Conservation (phyloP, 768 basidiomycete species). For the Aureoboletus auriporus region DNA sequence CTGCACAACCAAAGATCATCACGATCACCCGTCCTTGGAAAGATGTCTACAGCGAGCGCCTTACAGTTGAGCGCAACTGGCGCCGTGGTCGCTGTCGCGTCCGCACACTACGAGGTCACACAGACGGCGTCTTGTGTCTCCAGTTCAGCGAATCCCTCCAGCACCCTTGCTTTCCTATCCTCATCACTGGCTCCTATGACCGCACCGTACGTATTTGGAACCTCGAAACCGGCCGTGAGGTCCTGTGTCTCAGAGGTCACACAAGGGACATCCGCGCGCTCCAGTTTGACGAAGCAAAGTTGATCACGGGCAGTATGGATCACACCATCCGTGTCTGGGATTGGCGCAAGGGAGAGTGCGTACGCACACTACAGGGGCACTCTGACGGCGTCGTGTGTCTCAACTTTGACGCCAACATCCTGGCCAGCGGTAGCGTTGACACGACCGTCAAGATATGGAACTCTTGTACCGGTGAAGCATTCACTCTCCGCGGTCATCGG, state of each 20-base stretch:
- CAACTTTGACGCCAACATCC: conserved; percentile 85
- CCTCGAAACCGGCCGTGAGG: conserved; percentile 81
- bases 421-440: conserved; percentile 92
- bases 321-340: conserved; percentile 94
- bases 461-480: conserved; percentile 85
- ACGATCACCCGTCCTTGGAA: conserved; percentile 90
- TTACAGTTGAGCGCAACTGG: conserved; percentile 97
- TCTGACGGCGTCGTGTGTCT: conserved; percentile 88
- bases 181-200: conserved; percentile 98
- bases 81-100: conserved; percentile 85
- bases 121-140: conserved; percentile 95
- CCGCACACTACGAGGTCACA: conserved; percentile 86
- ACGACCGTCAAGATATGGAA: conserved; percentile 96
- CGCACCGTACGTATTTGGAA: conserved; percentile 95
- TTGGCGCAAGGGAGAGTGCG: conserved; percentile 86
- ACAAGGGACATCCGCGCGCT: conserved; percentile 87
- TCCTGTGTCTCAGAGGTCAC: conserved; percentile 85
- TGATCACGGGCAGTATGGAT: conserved; percentile 97
- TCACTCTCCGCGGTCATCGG: conserved; percentile 85
- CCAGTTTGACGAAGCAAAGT: conserved; percentile 93
- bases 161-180: conserved; percentile 84
- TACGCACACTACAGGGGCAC: conserved; percentile 86
- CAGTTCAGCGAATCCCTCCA: conserved; percentile 86
- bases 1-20: conserved; percentile 20
- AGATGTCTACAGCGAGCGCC: conserved; percentile 95